A percentile compares a stretch with the other conserved stretches of the same genome.
Conservation (phyloP, 106 monocot species). For the Allium sativum region DNA sequence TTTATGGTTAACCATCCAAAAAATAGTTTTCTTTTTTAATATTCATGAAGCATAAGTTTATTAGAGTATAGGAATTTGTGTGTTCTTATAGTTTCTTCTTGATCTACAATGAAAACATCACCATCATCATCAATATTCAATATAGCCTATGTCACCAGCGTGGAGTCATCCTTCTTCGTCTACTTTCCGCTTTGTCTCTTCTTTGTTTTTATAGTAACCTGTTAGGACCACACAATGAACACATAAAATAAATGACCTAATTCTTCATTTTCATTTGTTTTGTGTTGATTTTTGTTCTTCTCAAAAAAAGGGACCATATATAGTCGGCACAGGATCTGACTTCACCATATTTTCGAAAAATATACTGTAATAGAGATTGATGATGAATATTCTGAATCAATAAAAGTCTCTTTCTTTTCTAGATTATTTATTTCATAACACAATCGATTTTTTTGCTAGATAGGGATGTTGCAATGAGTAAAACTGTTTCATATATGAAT, state of each 20-base stretch:
- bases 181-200: neutral
- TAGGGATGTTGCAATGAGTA: neutral
- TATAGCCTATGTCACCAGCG: slow-evolving; percentile 85
- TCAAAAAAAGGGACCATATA: neutral
- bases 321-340: too few species aligned
- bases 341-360: too few species aligned
- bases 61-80: too few species aligned
- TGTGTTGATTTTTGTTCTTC: neutral
- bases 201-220: neutral
- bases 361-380: neutral
- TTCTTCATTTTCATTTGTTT: neutral
- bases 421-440: too few species aligned
- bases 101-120: slow-evolving; percentile 77
- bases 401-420: neutral
- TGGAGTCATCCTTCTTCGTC: slow-evolving; percentile 14
- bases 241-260: neutral
- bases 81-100: too few species aligned
- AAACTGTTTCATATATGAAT: neutral
- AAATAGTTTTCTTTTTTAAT: too few species aligned
- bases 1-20: too few species aligned
- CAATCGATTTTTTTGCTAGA: neutral
- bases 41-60: too few species aligned
- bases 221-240: neutral
- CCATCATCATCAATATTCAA: slow-evolving; percentile 96
- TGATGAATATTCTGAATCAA: too few species aligned